phyloP scores from a whole-genome alignment of 1,284 basidiomycete genomes.

The Hypsizygus ulmarius region DNA sequence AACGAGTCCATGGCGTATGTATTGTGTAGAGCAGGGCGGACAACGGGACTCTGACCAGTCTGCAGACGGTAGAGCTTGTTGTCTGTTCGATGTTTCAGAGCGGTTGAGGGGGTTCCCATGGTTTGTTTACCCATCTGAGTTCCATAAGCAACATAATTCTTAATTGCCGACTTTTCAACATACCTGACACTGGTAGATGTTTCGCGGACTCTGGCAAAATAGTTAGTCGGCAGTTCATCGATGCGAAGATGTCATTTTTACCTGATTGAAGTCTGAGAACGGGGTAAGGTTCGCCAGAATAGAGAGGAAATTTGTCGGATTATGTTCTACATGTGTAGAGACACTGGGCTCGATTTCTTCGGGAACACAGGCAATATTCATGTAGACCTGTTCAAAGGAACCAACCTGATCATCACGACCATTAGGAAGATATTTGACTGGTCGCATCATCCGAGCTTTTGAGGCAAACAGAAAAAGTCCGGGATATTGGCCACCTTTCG shows the following conservation, averaged over 20 bases:
- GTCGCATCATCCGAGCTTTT: slow-evolving; percentile 95
- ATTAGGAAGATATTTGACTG: slow-evolving; percentile 90
- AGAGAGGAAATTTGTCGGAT: slow-evolving; percentile 94
- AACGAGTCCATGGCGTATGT: slow-evolving; percentile 99
- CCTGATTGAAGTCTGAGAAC: slow-evolving; percentile 97
- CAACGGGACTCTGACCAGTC: slow-evolving; percentile 92
- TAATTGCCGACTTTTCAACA: slow-evolving; percentile 11
- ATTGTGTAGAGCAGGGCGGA: slow-evolving; percentile 89
- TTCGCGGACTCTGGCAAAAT: slow-evolving; percentile 65
- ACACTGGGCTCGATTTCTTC: slow-evolving; percentile 85
- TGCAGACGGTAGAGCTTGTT: slow-evolving; percentile 98
- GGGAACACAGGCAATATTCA: slow-evolving; percentile 93
- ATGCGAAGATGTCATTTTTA: slow-evolving; percentile 26
- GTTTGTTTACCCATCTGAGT: slow-evolving; percentile 98
- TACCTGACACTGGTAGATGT: slow-evolving; percentile 87
- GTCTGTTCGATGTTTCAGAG: slow-evolving; percentile 89
- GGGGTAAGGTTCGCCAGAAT: slow-evolving; percentile 81
- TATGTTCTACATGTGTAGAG: slow-evolving; percentile 90
- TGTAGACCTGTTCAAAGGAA: slow-evolving; percentile 98
- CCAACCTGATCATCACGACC: slow-evolving; percentile 89
- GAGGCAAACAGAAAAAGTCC: slow-evolving; percentile 93
- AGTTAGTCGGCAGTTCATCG: slow-evolving; percentile 1
- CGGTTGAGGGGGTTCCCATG: slow-evolving; percentile 97
- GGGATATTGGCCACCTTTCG: slow-evolving; percentile 94
- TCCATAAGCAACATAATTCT: slow-evolving; percentile 6